phyloP scores from a whole-genome alignment of 2,329 filamentous ascomycete genomes.

The Diaporthe sp. region DNA sequence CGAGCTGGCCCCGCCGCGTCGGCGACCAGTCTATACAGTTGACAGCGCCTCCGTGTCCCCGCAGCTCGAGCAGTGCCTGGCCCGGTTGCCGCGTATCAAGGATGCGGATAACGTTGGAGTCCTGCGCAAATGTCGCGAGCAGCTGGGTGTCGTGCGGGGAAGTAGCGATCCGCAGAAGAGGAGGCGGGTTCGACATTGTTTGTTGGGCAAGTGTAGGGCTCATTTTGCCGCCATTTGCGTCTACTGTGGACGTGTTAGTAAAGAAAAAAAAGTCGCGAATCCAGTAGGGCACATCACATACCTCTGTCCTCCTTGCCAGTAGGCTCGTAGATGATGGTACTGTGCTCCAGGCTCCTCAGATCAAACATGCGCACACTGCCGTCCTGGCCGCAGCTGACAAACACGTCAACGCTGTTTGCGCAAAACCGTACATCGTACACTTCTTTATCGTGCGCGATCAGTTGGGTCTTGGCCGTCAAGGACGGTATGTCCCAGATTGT shows the following conservation, averaged over 20 bases:
- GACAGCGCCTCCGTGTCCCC: slow-evolving; percentile 86
- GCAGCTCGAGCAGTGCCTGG: slow-evolving; percentile 92
- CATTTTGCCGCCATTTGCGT: slow-evolving; percentile 72
- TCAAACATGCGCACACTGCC: slow-evolving; percentile 99
- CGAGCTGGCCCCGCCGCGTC: slow-evolving; percentile 85
- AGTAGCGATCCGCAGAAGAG: slow-evolving; percentile 84
- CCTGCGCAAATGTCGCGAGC: slow-evolving; percentile 95
- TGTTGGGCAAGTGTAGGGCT: slow-evolving; percentile 84
- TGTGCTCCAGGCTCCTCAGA: slow-evolving; percentile 94
- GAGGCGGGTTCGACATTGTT: slow-evolving; percentile 82
- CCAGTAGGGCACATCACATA: slow-evolving; percentile 54
- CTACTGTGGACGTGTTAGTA: slow-evolving; percentile 48
- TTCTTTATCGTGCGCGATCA: slow-evolving; percentile 99
- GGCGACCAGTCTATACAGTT: slow-evolving; percentile 98
- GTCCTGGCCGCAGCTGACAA: slow-evolving; percentile 97
- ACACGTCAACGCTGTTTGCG: slow-evolving; percentile 97
- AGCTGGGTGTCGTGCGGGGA: slow-evolving; percentile 97
- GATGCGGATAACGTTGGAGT: slow-evolving; percentile 92
- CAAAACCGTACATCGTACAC: slow-evolving; percentile 99
- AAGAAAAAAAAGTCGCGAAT: background rate
- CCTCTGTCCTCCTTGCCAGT: slow-evolving; percentile 86
- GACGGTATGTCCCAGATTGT: slow-evolving; percentile 99
- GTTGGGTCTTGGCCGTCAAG: slow-evolving; percentile 95
- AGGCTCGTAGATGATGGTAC: slow-evolving; percentile 98
- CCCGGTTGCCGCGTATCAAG: slow-evolving; percentile 96